These are phyloP conservation scores for Umbelopsis vinacea DNA, from an alignment of 192 early-diverging fungal species.

Conservation along the genomic window DNA sequence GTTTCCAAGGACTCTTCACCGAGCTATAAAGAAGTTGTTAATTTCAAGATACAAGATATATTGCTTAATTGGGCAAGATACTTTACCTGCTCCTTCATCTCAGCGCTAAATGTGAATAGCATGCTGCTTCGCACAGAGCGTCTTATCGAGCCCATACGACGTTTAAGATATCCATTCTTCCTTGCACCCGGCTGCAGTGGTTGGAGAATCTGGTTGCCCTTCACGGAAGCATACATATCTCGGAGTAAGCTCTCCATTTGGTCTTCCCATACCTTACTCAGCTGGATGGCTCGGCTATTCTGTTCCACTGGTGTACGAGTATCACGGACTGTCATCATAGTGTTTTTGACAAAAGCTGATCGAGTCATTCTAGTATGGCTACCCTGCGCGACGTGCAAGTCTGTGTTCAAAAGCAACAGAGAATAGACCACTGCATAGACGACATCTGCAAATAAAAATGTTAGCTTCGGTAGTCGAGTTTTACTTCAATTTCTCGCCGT, in stretches of 20 bases:
- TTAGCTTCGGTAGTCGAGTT: neutral
- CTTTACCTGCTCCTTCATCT: conserved; percentile 12
- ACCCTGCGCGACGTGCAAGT: conserved; percentile 85
- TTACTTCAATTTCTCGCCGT: conserved; percentile 18
- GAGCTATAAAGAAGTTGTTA: neutral
- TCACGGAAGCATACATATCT: conserved; percentile 45
- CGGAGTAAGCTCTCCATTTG: conserved; percentile 27
- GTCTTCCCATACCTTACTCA: conserved; percentile 29
- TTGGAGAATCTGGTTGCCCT: conserved; percentile 42
- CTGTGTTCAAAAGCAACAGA: conserved; percentile 89
- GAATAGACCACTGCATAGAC: conserved; percentile 89
- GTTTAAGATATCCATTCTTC: conserved; percentile 11
- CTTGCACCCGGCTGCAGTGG: conserved; percentile 27
- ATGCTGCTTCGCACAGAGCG: conserved; percentile 7
- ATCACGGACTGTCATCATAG: conserved; percentile 54
- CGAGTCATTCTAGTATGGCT: conserved; percentile 74
- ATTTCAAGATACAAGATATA: neutral
- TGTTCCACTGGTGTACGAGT: conserved; percentile 28
- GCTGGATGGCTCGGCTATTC: neutral
- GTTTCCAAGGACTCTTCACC: neutral
- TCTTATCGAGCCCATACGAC: conserved; percentile 15
- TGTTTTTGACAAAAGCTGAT: conserved; percentile 74
- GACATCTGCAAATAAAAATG: conserved; percentile 57
- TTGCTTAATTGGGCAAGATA: neutral
- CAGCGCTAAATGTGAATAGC: conserved; percentile 1